A percentile compares a stretch with the other conserved stretches of the same genome.
Evolutionary conservation across 495 filamentous ascomycete genomes (phyloP).

Genomic region (Darksidea phi): DNA sequence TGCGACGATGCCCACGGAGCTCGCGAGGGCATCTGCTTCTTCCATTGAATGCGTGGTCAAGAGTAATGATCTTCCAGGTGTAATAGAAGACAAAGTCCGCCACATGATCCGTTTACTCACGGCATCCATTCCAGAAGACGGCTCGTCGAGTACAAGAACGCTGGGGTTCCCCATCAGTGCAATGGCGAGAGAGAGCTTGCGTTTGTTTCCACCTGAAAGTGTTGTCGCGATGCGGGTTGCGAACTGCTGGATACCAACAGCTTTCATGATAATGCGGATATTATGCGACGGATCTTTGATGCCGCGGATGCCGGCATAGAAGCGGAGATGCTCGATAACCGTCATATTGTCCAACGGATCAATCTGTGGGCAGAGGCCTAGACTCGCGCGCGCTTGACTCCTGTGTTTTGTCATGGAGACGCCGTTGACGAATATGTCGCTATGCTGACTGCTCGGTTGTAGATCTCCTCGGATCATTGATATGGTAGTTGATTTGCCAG

Average conservation of each 20-base stretch:
- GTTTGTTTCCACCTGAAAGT: slow-evolving; percentile 68
- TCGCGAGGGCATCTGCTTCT: slow-evolving; percentile 28
- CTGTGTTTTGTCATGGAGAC: slow-evolving; percentile 63
- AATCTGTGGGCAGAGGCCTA: slow-evolving; percentile 76
- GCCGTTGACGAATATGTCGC: slow-evolving; percentile 72
- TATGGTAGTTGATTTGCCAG: slow-evolving; percentile 83
- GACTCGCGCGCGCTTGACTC: slow-evolving; percentile 59
- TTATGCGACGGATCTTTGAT: slow-evolving; percentile 63
- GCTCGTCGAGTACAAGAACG: slow-evolving; percentile 63
- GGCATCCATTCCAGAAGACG: slow-evolving; percentile 65
- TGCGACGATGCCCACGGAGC: slow-evolving; percentile 20
- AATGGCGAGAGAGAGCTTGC: slow-evolving; percentile 68
- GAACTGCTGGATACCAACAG: background rate
- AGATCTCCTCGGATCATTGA: slow-evolving; percentile 78
- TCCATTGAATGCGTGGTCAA: slow-evolving; percentile 49
- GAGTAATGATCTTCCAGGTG: slow-evolving; percentile 59
- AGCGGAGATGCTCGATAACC: slow-evolving; percentile 60
- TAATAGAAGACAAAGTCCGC: slow-evolving; percentile 54
- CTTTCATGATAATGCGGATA: slow-evolving; percentile 43
- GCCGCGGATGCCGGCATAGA: slow-evolving; percentile 69
- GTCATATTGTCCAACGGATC: slow-evolving; percentile 55
- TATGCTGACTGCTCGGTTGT: slow-evolving; percentile 40
- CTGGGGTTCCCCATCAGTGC: slow-evolving; percentile 71
- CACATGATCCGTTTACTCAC: slow-evolving; percentile 74
- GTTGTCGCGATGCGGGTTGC: slow-evolving; percentile 59